These are phyloP conservation scores for Artemisia tridentata DNA, from an alignment of 129 eudicot genomes.

Conservation along the genomic window DNA sequence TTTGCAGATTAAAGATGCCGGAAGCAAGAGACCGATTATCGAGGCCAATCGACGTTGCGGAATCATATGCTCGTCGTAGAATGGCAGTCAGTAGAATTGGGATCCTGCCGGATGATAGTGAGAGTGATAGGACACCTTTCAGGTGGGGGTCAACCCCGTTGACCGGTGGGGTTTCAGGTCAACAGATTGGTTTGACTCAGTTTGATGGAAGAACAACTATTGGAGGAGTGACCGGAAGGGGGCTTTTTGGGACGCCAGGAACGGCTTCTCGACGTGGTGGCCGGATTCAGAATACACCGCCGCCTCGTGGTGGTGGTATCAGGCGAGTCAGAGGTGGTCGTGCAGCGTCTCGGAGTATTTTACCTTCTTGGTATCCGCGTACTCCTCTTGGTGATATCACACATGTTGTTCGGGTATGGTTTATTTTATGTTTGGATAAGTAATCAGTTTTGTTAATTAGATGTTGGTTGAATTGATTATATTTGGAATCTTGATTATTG, in stretches of 20 bases:
- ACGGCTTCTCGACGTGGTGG: slow-evolving; percentile 34
- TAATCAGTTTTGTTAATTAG: neutral
- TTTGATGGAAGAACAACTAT: slow-evolving; percentile 6
- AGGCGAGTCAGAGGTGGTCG: slow-evolving; percentile 38
- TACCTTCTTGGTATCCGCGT: slow-evolving; percentile 84
- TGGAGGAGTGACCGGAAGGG: slow-evolving; percentile 32
- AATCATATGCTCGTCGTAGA: slow-evolving; percentile 24
- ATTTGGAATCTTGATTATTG: too few relatives aligned
- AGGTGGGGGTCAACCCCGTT: slow-evolving; percentile 48
- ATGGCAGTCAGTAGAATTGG: slow-evolving; percentile 17
- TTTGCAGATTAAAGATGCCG: slow-evolving; percentile 36
- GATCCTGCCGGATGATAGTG: slow-evolving; percentile 26
- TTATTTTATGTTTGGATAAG: neutral
- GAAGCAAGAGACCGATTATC: slow-evolving; percentile 61
- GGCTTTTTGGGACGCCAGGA: slow-evolving; percentile 36
- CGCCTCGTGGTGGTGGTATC: slow-evolving; percentile 17
- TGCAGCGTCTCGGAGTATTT: slow-evolving; percentile 13
- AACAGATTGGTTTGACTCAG: slow-evolving; percentile 20
- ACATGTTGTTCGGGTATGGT: slow-evolving; percentile 55
- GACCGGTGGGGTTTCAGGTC: slow-evolving; percentile 35
- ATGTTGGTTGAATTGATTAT: neutral
- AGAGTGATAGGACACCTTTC: slow-evolving; percentile 37
- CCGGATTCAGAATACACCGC: slow-evolving; percentile 41
- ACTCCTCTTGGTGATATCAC: slow-evolving; percentile 72
- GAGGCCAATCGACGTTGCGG: slow-evolving; percentile 41